Evolutionary conservation across 768 basidiomycete species (phyloP).

Genomic region (Mycena polygramma): DNA sequence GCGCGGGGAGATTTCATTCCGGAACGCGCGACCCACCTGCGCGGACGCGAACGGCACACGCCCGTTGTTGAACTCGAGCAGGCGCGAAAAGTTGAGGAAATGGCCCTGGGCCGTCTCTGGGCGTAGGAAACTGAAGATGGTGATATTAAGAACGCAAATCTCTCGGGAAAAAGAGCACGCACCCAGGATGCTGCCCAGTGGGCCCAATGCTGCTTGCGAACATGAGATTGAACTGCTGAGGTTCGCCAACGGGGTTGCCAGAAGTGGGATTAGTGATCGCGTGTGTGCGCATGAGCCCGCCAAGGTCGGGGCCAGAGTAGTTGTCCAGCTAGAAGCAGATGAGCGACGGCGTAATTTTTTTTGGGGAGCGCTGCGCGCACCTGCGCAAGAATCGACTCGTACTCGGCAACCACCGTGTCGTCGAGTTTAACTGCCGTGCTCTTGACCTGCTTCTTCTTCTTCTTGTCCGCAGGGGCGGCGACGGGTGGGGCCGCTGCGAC

Average conservation of each 20-base stretch:
- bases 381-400: slow-evolving; percentile 90
- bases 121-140: slow-evolving; percentile 85
- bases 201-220: slow-evolving; percentile 98
- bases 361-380: slow-evolving; percentile 56
- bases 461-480: slow-evolving; percentile 69
- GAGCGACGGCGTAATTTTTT: neutral
- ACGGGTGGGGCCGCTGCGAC: slow-evolving; percentile 62
- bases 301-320: slow-evolving; percentile 90
- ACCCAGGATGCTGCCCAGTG: slow-evolving; percentile 97
- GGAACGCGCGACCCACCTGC: slow-evolving; percentile 95
- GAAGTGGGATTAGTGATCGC: slow-evolving; percentile 92
- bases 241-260: slow-evolving; percentile 92
- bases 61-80: slow-evolving; percentile 98
- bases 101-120: slow-evolving; percentile 99
- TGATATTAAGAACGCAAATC: neutral
- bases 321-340: slow-evolving; percentile 81
- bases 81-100: slow-evolving; percentile 97
- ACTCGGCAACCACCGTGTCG: slow-evolving; percentile 81
- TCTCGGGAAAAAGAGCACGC: slow-evolving; percentile 41
- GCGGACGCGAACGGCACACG: slow-evolving; percentile 97
- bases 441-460: slow-evolving; percentile 82
- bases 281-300: slow-evolving; percentile 85
- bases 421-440: slow-evolving; percentile 75
- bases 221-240: slow-evolving; percentile 98
- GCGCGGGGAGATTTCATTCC: slow-evolving; percentile 98